A percentile compares a stretch with the other conserved stretches of the same genome.
Evolutionary conservation across 805 yeast species (phyloP).

Genomic region (Candida odintsovae): DNA sequence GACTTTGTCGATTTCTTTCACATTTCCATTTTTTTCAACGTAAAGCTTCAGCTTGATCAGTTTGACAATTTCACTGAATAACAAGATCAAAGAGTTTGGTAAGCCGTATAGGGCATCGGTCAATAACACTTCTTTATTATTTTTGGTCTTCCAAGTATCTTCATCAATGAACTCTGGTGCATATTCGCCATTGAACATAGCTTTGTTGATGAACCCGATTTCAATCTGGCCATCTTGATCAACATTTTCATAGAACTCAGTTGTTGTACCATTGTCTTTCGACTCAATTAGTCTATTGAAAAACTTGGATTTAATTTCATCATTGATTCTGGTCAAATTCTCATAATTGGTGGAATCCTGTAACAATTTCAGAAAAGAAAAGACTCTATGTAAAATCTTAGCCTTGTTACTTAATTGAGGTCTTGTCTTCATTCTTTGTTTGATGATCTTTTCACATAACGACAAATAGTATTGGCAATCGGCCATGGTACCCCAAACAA

Average conservation of each 20-base stretch:
- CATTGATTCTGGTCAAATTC: slow-evolving; percentile 11
- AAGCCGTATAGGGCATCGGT: slow-evolving; percentile 81
- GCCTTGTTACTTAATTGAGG: slow-evolving; percentile 72
- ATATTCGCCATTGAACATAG: slow-evolving; percentile 10
- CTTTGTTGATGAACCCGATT: slow-evolving; percentile 30
- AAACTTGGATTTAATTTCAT: slow-evolving; percentile 10
- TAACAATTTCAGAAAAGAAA: slow-evolving; percentile 64
- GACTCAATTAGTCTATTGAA: slow-evolving; percentile 10
- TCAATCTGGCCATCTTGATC: slow-evolving; percentile 42
- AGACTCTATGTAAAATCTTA: slow-evolving; percentile 67
- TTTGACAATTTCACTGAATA: slow-evolving; percentile 70
- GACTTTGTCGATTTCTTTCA: slow-evolving; percentile 8
- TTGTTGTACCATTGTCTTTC: slow-evolving; percentile 18
- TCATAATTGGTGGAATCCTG: slow-evolving; percentile 54
- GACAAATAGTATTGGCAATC: slow-evolving; percentile 72
- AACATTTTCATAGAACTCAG: slow-evolving; percentile 35
- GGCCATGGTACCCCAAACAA: slow-evolving; percentile 87
- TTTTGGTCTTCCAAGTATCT: slow-evolving; percentile 25
- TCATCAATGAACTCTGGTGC: slow-evolving; percentile 37
- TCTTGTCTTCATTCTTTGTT: slow-evolving; percentile 59
- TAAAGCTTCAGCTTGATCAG: slow-evolving; percentile 57
- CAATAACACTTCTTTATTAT: slow-evolving; percentile 47
- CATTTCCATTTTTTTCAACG: slow-evolving; percentile 17
- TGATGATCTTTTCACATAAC: slow-evolving; percentile 71
- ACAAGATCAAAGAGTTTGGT: slow-evolving; percentile 69